Evolutionary conservation across 805 yeast species (phyloP), one percentile per base, ranked within the genome.

Genomic region (Candida jianshihensis): DNA sequence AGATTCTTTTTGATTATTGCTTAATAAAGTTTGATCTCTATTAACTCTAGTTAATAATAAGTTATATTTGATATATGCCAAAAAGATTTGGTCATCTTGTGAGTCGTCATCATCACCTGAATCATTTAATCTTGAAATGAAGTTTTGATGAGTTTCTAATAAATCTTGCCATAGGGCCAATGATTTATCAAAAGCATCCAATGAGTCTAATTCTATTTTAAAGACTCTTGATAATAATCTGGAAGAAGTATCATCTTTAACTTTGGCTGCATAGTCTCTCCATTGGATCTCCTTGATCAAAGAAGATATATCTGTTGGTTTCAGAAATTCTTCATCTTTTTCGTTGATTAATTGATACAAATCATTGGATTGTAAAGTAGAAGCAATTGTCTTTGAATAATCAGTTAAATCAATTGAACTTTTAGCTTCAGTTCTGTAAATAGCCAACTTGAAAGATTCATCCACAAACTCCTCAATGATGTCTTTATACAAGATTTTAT

Each of bases 1-100:
- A 6, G 61, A 44, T 40, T 61, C 66, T 30, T 54, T 58, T 26
- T 61, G 41, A 35, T 47, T 57, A 13, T 47, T 35, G 5, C 56
- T 39, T 24, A 56, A 44, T 6, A 40, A 36, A 1, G 47, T 33
- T n/a, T 41, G 39, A 34, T 87, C 96, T 61, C 97, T 78, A 54
- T 77, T 73, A 34, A 87, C 71, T 42, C 85, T 75, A 24, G 81
- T 70, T 39, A 82, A 63, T 31, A 82, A 60, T 42, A 74, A 63
- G 48, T 77, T 73, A 62, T 82, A 90, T 48, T 75, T 77, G 49
- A 88, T 73, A 57, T 71, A 90, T 0, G 96, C 83, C 38, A 76
- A 63, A 30, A 88, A 59, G 44, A 90, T 78, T 51, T 88, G 85
- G 41, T 80, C 72, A 46, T 80, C 75, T 56, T 86, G 87, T 33